Conservation (phyloP, 345 rosid genomes). For the Populus nigra region DNA sequence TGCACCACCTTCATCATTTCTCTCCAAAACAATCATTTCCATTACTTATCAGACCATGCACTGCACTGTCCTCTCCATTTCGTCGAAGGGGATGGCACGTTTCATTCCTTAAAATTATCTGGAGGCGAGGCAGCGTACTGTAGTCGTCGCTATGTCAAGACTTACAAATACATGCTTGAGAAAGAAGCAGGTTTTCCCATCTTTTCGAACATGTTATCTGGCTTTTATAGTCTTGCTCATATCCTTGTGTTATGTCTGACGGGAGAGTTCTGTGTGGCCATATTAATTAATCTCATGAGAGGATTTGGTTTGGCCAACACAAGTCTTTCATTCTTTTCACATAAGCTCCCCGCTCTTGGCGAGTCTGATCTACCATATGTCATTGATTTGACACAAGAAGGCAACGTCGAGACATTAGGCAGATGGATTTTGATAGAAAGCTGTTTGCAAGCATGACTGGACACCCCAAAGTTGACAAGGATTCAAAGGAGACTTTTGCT, state of each 20-base stretch:
- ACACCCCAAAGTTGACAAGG: conserved; percentile 19
- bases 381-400: conserved; percentile 4
- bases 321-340: conserved; percentile 11
- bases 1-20: too few species aligned
- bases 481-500: conserved; percentile 24
- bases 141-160: conserved; percentile 19
- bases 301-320: conserved; percentile 28
- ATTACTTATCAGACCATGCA: too few species aligned
- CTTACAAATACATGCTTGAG: conserved; percentile 24
- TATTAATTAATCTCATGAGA: neutral
- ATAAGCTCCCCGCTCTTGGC: conserved; percentile 16
- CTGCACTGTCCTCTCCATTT: conserved; percentile 21
- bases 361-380: conserved; percentile 26
- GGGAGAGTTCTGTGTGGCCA: conserved; percentile 13
- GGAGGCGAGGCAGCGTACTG: neutral
- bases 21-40: too few species aligned
- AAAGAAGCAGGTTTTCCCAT: conserved; percentile 14
- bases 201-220: conserved; percentile 15
- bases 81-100: conserved; percentile 21
- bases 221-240: conserved; percentile 5
- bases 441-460: conserved; percentile 27
- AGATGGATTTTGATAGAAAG: conserved; percentile 17
- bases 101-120: neutral
- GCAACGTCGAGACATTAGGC: conserved; percentile 14
- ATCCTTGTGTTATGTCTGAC: neutral